Base-by-base conservation (phyloP, 192 early-diverging fungal species). In the Spizellomyces sp. region DNA sequence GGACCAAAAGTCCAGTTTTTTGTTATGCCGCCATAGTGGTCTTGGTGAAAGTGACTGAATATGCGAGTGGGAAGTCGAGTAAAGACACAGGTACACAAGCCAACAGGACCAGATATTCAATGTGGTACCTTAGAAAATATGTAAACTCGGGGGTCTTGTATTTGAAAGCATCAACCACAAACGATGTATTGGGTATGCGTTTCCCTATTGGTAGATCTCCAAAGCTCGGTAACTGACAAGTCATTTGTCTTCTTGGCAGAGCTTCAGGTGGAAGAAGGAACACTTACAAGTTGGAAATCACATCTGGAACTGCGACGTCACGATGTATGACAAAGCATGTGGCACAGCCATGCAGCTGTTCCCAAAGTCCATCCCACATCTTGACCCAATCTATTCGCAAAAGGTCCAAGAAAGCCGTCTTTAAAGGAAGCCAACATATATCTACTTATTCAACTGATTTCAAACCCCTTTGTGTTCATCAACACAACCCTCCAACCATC, bases 131-230 rank as follows among this genome's bases (percentile, higher is more conserved):
- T 58, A 98, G 79, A 71, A 98, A 98, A 62, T 97, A 97, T 0
- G 83, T 91, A 0, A 86, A 81, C 0, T 76, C 80, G 8, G 94
- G 80, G 2, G 69, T 78, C 8, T 94, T 94, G 81, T 92, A 96
- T 2, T 75, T 81, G 70, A 98, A 98, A 4, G 96, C 96, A 71
- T 98, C 96, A 0, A 98, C 91, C 0, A 90, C 90, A 70, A 97
- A 94, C 5, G 69, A 68, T 0, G 95, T 96, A 44, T 81, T 83
- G 78, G 88, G 89, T 62, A 93, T 79, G 55, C 73, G 79, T 75
- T 93, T 96, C 82, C 89, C 89, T 57, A 67, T 77, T 5, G 93
- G 91, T 45, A 64, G 2, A 22, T 61, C 36, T 12, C 19, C 22
- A 12, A 61, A 22, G 59, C 27, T 36, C 27, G 27, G 27, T 36